A percentile compares a stretch with the other conserved stretches of the same genome.
These are phyloP conservation scores for Falciphora oryzae DNA, from an alignment of 2,329 filamentous ascomycete genomes.

Conservation along the genomic window DNA sequence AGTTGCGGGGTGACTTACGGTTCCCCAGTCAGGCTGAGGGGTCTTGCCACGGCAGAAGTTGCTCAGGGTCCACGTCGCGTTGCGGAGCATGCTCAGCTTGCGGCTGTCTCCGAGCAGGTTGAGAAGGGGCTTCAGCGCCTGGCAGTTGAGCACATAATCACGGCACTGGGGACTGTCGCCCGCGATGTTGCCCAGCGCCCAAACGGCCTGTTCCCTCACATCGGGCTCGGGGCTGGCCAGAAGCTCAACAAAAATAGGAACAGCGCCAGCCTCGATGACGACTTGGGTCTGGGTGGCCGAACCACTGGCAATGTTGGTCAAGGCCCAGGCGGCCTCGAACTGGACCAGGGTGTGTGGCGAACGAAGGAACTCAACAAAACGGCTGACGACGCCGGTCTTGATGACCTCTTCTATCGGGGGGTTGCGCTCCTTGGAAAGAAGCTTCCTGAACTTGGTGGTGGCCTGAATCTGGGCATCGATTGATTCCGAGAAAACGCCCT, in stretches of 20 bases:
- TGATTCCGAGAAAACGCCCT: slow-evolving; percentile 96
- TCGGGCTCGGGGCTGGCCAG: slow-evolving; percentile 94
- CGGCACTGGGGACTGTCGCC: slow-evolving; percentile 97
- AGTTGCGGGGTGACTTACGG: slow-evolving; percentile 52
- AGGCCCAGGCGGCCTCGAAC: slow-evolving; percentile 97
- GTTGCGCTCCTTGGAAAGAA: slow-evolving; percentile 97
- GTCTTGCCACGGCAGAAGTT: slow-evolving; percentile 99
- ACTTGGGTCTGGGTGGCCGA: slow-evolving; percentile 97
- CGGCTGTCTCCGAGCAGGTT: slow-evolving; percentile 91
- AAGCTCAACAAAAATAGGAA: slow-evolving; percentile 97
- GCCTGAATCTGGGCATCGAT: slow-evolving; percentile 97
- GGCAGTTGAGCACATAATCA: slow-evolving; percentile 89
- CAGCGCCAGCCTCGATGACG: slow-evolving; percentile 95
- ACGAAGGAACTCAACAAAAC: slow-evolving; percentile 96
- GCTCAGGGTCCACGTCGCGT: slow-evolving; percentile 98
- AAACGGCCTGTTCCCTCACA: slow-evolving; percentile 96
- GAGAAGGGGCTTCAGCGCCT: slow-evolving; percentile 85
- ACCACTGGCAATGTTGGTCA: slow-evolving; percentile 98
- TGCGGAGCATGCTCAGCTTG: slow-evolving; percentile 98
- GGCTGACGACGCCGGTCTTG: slow-evolving; percentile 94
- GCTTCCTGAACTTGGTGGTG: slow-evolving; percentile 97
- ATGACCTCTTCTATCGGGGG: slow-evolving; percentile 99
- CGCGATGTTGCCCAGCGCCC: slow-evolving; percentile 97
- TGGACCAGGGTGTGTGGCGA: slow-evolving; percentile 97
- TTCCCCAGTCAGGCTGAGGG: slow-evolving; percentile 95